A percentile compares a stretch with the other conserved stretches of the same genome.
Conservation (phyloP, 192 early-diverging fungal species). For the Geranomyces variabilis region DNA sequence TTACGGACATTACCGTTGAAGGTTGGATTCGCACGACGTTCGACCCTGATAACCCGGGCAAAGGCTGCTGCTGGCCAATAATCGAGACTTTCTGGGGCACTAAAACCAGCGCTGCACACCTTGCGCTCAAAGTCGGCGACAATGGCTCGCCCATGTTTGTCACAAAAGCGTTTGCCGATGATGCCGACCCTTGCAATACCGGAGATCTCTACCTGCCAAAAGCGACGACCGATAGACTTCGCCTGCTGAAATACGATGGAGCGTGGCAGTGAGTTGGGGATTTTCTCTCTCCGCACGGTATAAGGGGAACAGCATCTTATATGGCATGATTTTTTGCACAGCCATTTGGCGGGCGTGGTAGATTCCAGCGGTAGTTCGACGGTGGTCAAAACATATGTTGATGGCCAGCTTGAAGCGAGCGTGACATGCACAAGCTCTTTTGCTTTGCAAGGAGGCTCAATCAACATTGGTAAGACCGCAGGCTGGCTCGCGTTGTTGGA, state of each 20-base stretch:
- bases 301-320: not conserved
- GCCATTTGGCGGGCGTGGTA: no score
- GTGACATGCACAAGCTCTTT: not conserved
- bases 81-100: not conserved
- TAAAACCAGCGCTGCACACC: not conserved
- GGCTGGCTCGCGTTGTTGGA: no score
- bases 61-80: constrained; percentile 3
- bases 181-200: not conserved
- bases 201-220: not conserved
- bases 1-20: not conserved
- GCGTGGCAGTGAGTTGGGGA: not conserved
- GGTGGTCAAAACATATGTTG: no score
- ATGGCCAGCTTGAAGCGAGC: no score
- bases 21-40: not conserved
- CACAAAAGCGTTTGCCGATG: not conserved
- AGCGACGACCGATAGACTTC: not conserved
- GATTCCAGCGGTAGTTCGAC: no score
- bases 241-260: no score
- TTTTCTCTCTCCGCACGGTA: no score
- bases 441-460: not conserved
- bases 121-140: not conserved
- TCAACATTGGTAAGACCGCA: constrained; percentile 4
- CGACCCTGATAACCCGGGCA: not conserved
- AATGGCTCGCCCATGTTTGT: not conserved
- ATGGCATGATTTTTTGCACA: no score